Percentiles rank a stretch among this genome's conserved stretches.
Evolutionary conservation across 192 early-diverging fungal genomes (phyloP).

Genomic region (Gigaspora rosea): DNA sequence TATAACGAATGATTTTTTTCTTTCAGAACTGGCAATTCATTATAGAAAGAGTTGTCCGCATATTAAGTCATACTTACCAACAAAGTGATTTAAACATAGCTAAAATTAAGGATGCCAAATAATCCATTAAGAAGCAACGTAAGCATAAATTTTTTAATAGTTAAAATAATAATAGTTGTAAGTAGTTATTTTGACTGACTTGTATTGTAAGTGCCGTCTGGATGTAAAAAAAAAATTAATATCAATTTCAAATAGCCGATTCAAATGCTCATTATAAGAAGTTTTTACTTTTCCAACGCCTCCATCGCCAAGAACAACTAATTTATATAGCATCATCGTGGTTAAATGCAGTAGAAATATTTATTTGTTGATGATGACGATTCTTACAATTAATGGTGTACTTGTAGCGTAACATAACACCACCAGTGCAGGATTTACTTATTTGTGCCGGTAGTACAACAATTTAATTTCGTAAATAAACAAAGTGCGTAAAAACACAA

Average conservation of each 20-base stretch:
- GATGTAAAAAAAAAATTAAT: background rate
- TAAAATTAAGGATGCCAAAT: background rate
- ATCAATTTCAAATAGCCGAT: background rate
- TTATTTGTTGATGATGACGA: background rate
- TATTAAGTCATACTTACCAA: slow-evolving; percentile 39
- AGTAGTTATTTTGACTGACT: slow-evolving; percentile 19
- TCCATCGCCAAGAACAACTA: slow-evolving; percentile 47
- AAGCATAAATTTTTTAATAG: slow-evolving; percentile 3
- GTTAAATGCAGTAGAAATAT: background rate
- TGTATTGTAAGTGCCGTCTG: slow-evolving; percentile 49
- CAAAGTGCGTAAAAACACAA: too few relatives aligned
- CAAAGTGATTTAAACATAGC: slow-evolving; percentile 51
- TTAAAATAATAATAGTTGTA: background rate
- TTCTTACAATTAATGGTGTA: too few relatives aligned
- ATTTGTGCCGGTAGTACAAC: too few relatives aligned
- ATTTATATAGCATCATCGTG: slow-evolving; percentile 48
- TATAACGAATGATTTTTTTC: too few relatives aligned
- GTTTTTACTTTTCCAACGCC: slow-evolving; percentile 48
- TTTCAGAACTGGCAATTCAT: background rate
- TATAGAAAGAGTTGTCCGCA: background rate
- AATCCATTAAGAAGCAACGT: background rate
- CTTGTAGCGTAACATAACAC: too few relatives aligned
- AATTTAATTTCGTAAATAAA: too few relatives aligned
- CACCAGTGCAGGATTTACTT: too few relatives aligned
- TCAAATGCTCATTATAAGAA: background rate